Percentiles rank a stretch among this genome's conserved stretches.
phyloP scores from a whole-genome alignment of 352 stramenopile species.

The Pythium myriotylum region DNA sequence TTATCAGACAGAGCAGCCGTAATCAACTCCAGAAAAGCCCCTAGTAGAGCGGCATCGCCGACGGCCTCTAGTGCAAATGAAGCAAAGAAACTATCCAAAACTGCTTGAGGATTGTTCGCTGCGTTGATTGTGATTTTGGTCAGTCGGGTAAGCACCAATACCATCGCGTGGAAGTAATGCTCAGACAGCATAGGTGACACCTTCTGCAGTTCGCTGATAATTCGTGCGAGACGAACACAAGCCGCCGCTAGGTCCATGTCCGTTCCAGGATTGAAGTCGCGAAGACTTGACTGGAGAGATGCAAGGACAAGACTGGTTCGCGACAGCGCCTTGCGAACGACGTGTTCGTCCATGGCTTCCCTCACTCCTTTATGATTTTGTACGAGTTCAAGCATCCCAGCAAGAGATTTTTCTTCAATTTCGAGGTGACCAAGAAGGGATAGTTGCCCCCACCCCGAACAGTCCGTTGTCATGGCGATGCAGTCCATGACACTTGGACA shows the following conservation, averaged over 20 bases:
- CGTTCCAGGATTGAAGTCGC: neutral
- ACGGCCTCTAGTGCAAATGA: no score
- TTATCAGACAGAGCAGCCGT: neutral
- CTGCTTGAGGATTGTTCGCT: neutral
- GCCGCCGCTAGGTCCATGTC: neutral
- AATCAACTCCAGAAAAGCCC: constrained; percentile 1
- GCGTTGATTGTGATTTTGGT: neutral
- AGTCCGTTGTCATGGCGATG: constrained; percentile 2
- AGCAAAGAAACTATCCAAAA: no score
- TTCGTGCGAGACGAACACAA: neutral
- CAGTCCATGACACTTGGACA: constrained; percentile 12
- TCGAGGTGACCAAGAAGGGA: constrained; percentile 4
- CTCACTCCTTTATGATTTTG: neutral
- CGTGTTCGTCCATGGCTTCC: no score
- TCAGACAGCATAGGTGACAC: neutral
- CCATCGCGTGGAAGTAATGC: neutral
- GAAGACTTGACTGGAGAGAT: neutral
- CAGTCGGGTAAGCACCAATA: constrained; percentile 1
- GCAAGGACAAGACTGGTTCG: constrained; percentile 3
- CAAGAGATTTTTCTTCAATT: neutral
- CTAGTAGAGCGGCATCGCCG: neutral
- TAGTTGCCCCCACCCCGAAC: constrained; percentile 13
- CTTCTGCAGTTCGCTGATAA: neutral
- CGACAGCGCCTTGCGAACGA: neutral
- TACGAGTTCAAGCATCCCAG: neutral